Percentiles rank a stretch among this genome's conserved stretches.
phyloP scores from a whole-genome alignment of 1,139 yeast genomes.

The Zhuliangozyma blackwelliae region DNA sequence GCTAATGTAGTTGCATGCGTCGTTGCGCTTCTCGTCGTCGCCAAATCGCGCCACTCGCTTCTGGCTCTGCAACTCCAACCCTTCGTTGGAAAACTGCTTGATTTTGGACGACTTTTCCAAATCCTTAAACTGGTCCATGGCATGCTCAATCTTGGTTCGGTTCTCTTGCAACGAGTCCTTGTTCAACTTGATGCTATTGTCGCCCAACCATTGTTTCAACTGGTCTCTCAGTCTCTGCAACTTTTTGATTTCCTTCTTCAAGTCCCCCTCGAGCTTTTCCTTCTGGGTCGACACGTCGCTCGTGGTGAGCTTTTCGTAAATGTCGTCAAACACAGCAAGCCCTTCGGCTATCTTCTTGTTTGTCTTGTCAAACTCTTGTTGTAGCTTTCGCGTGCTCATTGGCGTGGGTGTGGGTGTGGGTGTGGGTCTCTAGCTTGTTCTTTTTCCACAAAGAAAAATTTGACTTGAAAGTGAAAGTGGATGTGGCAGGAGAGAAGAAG shows the following conservation, averaged over 20 bases:
- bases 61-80: conserved; percentile 63
- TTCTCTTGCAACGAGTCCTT: conserved; percentile 70
- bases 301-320: conserved; percentile 78
- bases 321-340: conserved; percentile 78
- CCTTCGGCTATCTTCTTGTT: conserved; percentile 95
- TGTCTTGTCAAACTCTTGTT: conserved; percentile 88
- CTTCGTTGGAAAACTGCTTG: conserved; percentile 93
- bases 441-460: no score
- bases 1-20: conserved; percentile 67
- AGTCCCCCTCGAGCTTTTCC: conserved; percentile 88
- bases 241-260: conserved; percentile 94
- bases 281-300: conserved; percentile 86
- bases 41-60: conserved; percentile 34
- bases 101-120: conserved; percentile 94
- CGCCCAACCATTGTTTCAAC: conserved; percentile 91
- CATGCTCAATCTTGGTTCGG: conserved; percentile 78
- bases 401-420: not conserved
- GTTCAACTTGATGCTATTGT: conserved; percentile 89
- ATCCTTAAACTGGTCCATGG: conserved; percentile 96
- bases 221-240: conserved; percentile 93
- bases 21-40: conserved; percentile 75
- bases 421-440: not conserved
- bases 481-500: no score
- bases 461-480: no score
- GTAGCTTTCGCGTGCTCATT: conserved; percentile 48